Conservation (phyloP, 2,329 filamentous ascomycete genomes). For the Raffaelea arxii region DNA sequence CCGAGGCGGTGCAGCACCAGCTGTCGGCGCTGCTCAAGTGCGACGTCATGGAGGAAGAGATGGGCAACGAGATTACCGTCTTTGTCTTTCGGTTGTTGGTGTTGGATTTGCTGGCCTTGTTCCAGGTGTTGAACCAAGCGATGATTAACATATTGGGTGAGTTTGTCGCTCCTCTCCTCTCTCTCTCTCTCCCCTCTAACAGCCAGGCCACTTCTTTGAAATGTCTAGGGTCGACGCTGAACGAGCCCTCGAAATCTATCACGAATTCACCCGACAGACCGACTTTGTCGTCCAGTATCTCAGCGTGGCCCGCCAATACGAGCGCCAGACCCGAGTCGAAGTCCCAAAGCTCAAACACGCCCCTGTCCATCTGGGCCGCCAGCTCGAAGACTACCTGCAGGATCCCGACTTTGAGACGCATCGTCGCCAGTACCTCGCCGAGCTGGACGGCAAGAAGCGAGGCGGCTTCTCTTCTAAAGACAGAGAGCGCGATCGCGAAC, state of each 20-base stretch:
- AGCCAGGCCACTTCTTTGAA: conserved; percentile 87
- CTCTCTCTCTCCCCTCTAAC: conserved; percentile 4
- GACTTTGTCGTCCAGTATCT: conserved; percentile 89
- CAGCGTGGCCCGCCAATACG: conserved; percentile 76
- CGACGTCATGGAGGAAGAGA: conserved; percentile 79
- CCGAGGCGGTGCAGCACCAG: conserved; percentile 81
- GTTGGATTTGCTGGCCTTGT: conserved; percentile 78
- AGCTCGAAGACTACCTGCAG: conserved; percentile 88
- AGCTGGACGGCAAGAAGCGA: conserved; percentile 62
- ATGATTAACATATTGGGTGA: conserved; percentile 92
- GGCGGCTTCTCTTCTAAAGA: conserved; percentile 27
- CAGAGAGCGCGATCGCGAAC: no score
- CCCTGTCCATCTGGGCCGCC: conserved; percentile 78
- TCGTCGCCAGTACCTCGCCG: conserved; percentile 80
- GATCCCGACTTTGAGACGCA: conserved; percentile 95
- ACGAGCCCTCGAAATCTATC: conserved; percentile 83
- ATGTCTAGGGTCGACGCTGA: conserved; percentile 94
- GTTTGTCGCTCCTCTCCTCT: neutral
- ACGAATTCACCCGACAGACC: conserved; percentile 83
- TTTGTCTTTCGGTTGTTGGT: conserved; percentile 89
- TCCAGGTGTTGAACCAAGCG: conserved; percentile 92
- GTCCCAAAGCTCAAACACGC: conserved; percentile 97
- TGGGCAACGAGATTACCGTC: conserved; percentile 93
- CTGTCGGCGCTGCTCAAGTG: conserved; percentile 79
- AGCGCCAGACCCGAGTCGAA: conserved; percentile 84